Base-by-base conservation (phyloP, 257 asterid species). In the Fraxinus cuspidata region DNA sequence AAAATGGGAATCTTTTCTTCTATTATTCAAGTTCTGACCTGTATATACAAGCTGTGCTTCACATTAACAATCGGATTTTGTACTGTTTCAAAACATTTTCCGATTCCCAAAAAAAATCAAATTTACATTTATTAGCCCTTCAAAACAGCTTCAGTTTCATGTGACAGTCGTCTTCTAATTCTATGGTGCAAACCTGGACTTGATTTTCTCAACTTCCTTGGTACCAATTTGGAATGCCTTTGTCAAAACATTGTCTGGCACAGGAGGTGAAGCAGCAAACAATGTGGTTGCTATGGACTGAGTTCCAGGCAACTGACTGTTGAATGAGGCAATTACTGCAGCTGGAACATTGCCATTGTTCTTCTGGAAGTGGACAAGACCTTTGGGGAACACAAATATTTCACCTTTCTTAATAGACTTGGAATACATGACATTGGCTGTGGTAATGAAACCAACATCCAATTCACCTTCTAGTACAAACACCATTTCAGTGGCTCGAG, bases 281-380 rank as follows among this genome's bases (percentile, higher is more conserved):
- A 92, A 29, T 0, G 94, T 80, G 67, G 83, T 77, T 25, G 88
- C 88, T 23, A 92, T 80, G 13, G 92, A 86, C 82, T 87, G 92
- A 5, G 97, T 90, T 9, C 97, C 97, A 0, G 92, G 91, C 7
- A 92, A 80, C 84, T 92, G 97, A 74, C 97, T 89, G 75, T 92
- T 92, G 88, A 92, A 92, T 18, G 88, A 94, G 51, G 90, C 69
- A 25, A 89, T 74, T 11, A 85, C 96, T 12, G 96, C 80, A 0
- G 94, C 94, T 0, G 90, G 74, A 2, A 65, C 35, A 6, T 74
- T 32, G 0, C 92, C 94, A 47, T 81, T 90, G 88, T 94, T 94
- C 88, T 84, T 88, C 80, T 95, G 99, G 89, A 88, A 95, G 81
- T 90, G 96, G 53, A 89, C 84, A n/a, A 91, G 87, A 0, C 90